A percentile compares a stretch with the other conserved stretches of the same genome.
phyloP scores from a whole-genome alignment of 1,284 basidiomycete genomes.

The Salmacisia buchloeana region DNA sequence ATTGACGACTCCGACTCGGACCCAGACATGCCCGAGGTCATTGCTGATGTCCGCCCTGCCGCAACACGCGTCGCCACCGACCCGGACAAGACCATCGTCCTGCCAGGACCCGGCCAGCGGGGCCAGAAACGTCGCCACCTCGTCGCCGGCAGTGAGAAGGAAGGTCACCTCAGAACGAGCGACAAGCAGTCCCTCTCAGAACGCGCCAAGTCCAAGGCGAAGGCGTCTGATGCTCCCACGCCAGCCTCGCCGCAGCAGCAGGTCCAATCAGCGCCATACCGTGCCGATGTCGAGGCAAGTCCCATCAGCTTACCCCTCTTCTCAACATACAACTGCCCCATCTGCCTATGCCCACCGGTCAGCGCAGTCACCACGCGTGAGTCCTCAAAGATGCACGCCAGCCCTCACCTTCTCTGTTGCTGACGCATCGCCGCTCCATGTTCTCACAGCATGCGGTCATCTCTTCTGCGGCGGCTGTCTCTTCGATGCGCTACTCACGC shows the following conservation, averaged over 20 bases:
- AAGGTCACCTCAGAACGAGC: neutral
- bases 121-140: neutral
- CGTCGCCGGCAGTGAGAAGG: neutral
- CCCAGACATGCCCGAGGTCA: neutral
- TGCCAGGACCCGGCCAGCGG: neutral
- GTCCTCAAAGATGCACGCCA: slow-evolving; percentile 18
- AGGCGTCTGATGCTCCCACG: neutral
- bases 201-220: neutral
- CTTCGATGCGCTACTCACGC: slow-evolving; percentile 34
- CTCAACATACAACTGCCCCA: slow-evolving; percentile 33
- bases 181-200: neutral
- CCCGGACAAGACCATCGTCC: neutral
- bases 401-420: slow-evolving; percentile 36
- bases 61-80: neutral
- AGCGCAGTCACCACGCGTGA: neutral
- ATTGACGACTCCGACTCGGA: slow-evolving; percentile 6
- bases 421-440: slow-evolving; percentile 19
- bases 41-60: neutral
- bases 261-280: neutral
- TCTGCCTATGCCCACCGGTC: slow-evolving; percentile 38
- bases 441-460: slow-evolving; percentile 40
- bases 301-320: neutral
- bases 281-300: neutral
- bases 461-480: slow-evolving; percentile 43
- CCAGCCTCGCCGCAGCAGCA: neutral